A percentile compares a stretch with the other conserved stretches of the same genome.
phyloP scores from a whole-genome alignment of 768 basidiomycete species.

The Scleroderma bovista region DNA sequence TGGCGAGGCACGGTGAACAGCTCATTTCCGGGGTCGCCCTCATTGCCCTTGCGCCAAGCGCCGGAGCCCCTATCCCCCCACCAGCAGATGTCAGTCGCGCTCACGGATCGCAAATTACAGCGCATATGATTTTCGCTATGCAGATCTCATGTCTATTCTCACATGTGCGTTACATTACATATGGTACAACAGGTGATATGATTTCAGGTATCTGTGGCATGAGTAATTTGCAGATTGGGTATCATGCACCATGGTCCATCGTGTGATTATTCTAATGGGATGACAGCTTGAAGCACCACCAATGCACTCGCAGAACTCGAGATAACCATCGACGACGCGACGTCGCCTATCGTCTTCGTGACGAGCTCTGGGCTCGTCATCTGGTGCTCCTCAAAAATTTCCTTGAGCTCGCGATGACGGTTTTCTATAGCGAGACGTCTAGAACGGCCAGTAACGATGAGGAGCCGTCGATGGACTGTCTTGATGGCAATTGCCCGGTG shows the following conservation, averaged over 20 bases:
- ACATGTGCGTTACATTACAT: background rate
- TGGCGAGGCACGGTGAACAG: conserved; percentile 31
- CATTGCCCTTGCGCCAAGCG: background rate
- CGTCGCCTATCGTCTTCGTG: conserved; percentile 81
- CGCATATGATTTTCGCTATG: background rate
- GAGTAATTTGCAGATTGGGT: no score
- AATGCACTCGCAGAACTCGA: conserved; percentile 49
- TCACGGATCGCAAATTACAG: background rate
- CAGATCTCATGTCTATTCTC: background rate
- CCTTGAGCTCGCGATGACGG: conserved; percentile 65
- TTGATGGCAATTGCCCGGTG: conserved; percentile 32
- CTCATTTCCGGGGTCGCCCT: background rate
- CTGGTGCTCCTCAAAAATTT: conserved; percentile 45
- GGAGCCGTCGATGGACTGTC: conserved; percentile 35
- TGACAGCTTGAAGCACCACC: conserved; percentile 64
- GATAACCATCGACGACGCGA: conserved; percentile 74
- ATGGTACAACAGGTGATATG: background rate
- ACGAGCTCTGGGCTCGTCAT: conserved; percentile 32
- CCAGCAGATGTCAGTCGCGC: no score
- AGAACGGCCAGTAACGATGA: conserved; percentile 72
- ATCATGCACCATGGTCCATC: no score
- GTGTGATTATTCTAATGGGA: background rate
- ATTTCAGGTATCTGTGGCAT: no score
- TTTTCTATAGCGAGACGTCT: conserved; percentile 67
- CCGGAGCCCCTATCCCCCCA: background rate